phyloP scores from a whole-genome alignment of 768 basidiomycete genomes.

The Naganishia kalamii region DNA sequence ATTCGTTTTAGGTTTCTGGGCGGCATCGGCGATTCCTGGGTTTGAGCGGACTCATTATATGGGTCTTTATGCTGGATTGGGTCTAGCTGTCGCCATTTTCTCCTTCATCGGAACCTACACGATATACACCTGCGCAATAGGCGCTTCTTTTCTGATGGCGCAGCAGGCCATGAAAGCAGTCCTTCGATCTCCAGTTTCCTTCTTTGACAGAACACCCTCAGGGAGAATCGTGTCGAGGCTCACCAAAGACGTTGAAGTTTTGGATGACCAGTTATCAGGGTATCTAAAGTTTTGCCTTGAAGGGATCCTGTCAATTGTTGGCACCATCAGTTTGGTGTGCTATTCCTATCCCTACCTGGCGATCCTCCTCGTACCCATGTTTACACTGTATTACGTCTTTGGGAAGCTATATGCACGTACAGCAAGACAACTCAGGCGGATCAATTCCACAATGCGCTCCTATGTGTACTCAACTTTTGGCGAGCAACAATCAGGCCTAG shows the following conservation, averaged over 20 bases:
- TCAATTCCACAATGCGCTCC: slow-evolving; percentile 23
- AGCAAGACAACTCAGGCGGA: slow-evolving; percentile 27
- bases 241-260: slow-evolving; percentile 41
- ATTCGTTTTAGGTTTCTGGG: slow-evolving; percentile 71
- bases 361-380: slow-evolving; percentile 34
- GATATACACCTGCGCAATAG: slow-evolving; percentile 40
- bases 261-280: slow-evolving; percentile 1
- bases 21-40: slow-evolving; percentile 53
- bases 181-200: slow-evolving; percentile 58
- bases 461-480: slow-evolving; percentile 26
- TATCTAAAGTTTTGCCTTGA: slow-evolving; percentile 46
- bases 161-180: slow-evolving; percentile 56
- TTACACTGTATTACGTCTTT: slow-evolving; percentile 22
- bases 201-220: slow-evolving; percentile 61
- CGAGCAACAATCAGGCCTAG: slow-evolving; percentile 17
- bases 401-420: slow-evolving; percentile 24
- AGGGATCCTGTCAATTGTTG: slow-evolving; percentile 28
- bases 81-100: neutral
- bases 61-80: slow-evolving; percentile 51
- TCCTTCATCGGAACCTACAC: slow-evolving; percentile 30
- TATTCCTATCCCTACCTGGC: slow-evolving; percentile 39
- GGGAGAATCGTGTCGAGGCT: slow-evolving; percentile 44
- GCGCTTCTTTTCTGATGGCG: slow-evolving; percentile 53
- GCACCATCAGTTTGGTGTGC: slow-evolving; percentile 35
- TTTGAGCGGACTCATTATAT: slow-evolving; percentile 65